Conservation (phyloP, 2,329 filamentous ascomycete genomes). For the Epichloe scottii region DNA sequence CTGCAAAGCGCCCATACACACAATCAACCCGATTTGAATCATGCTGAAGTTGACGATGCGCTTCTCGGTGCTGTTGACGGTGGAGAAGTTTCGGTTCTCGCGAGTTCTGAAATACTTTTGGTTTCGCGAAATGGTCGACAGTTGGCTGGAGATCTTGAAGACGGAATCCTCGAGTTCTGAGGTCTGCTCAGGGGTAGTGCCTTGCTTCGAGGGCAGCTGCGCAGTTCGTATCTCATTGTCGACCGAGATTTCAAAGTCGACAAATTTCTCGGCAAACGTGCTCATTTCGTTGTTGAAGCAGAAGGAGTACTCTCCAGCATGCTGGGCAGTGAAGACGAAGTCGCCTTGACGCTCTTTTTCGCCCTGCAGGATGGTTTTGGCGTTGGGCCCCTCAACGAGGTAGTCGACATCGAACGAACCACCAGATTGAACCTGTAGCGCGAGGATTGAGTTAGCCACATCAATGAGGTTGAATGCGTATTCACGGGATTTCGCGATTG, state of each 20-base stretch:
- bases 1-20: slow-evolving; percentile 90
- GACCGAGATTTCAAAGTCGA: slow-evolving; percentile 95
- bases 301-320: slow-evolving; percentile 82
- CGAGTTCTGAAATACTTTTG: slow-evolving; percentile 99
- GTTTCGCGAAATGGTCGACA: slow-evolving; percentile 90
- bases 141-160: slow-evolving; percentile 83
- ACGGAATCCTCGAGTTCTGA: slow-evolving; percentile 83
- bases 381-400: slow-evolving; percentile 66
- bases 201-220: slow-evolving; percentile 76
- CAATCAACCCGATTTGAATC: slow-evolving; percentile 81
- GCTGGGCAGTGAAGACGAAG: slow-evolving; percentile 91
- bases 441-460: background rate
- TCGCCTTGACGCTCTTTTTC: slow-evolving; percentile 90
- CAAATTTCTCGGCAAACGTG: slow-evolving; percentile 92
- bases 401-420: slow-evolving; percentile 98
- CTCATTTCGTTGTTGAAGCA: slow-evolving; percentile 99
- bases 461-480: background rate
- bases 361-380: slow-evolving; percentile 72
- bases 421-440: slow-evolving; percentile 78
- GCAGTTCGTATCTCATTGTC: slow-evolving; percentile 73
- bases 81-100: slow-evolving; percentile 98
- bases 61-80: slow-evolving; percentile 87
- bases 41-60: slow-evolving; percentile 96
- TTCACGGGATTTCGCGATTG: background rate
- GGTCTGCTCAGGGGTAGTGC: slow-evolving; percentile 79